These are phyloP conservation scores for Pezicula neosporulosa DNA, from an alignment of 2,329 filamentous ascomycete genomes.

Conservation along the genomic window DNA sequence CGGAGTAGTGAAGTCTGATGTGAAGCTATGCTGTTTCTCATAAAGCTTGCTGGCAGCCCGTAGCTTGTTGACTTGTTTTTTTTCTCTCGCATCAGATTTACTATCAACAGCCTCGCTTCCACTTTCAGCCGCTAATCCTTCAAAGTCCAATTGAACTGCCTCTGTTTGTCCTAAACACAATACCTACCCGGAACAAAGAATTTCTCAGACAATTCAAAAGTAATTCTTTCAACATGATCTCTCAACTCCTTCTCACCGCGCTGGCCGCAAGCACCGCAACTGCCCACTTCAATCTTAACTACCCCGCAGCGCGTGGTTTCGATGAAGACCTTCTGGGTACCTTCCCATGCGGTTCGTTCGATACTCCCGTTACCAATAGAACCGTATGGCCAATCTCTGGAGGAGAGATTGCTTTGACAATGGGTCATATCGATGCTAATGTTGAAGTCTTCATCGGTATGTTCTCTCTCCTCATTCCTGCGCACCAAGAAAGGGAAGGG, in stretches of 20 bases:
- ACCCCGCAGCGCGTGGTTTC: constrained; percentile 45
- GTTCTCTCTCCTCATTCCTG: neutral
- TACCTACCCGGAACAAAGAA: neutral
- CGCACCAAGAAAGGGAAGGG: neutral
- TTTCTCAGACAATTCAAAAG: neutral
- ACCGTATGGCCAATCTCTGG: constrained; percentile 44
- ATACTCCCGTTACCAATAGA: constrained; percentile 37
- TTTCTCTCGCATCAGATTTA: neutral
- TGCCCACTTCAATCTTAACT: constrained; percentile 55
- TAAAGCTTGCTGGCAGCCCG: neutral
- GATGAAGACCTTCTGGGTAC: constrained; percentile 34
- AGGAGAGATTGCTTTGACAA: constrained; percentile 47
- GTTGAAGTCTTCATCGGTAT: constrained; percentile 20
- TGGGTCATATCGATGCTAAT: constrained; percentile 41
- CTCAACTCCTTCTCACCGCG: constrained; percentile 22
- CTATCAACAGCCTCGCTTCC: constrained; percentile 1
- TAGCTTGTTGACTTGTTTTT: neutral
- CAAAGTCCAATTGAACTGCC: neutral
- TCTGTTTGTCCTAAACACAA: neutral
- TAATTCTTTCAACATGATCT: constrained; percentile 15
- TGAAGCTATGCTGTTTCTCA: neutral
- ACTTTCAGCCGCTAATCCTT: neutral
- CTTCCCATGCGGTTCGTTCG: constrained; percentile 42
- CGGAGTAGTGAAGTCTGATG: neutral
- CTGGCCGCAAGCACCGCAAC: constrained; percentile 35